Conservation (phyloP, 2,329 filamentous ascomycete genomes). For the Helminthosporium solani region DNA sequence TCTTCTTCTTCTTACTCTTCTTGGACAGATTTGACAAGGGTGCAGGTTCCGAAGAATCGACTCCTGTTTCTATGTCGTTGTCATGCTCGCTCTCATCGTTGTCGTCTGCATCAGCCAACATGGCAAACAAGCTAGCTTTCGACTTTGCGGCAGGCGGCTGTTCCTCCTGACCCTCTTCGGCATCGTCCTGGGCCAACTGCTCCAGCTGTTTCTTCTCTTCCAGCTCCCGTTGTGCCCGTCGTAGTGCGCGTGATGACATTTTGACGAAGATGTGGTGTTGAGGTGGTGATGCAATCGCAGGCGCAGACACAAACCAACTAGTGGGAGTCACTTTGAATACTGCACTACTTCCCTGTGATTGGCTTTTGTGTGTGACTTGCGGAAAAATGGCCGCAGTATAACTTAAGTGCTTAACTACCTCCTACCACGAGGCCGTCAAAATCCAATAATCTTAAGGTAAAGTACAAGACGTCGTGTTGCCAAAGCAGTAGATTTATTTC, state of each 20-base stretch:
- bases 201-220: slow-evolving; percentile 56
- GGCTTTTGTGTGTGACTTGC: slow-evolving; percentile 2
- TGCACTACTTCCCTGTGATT: too few species aligned
- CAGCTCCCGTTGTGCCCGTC: slow-evolving; percentile 63
- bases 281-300: too few species aligned
- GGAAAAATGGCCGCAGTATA: too few species aligned
- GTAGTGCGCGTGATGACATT: slow-evolving; percentile 68
- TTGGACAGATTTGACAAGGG: slow-evolving; percentile 20
- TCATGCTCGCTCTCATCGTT: slow-evolving; percentile 41
- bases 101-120: slow-evolving; percentile 46
- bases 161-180: slow-evolving; percentile 39
- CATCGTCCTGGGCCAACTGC: slow-evolving; percentile 35
- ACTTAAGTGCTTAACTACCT: too few species aligned
- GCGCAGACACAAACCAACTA: too few species aligned
- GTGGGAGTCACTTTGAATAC: too few species aligned
- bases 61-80: slow-evolving; percentile 35
- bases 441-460: too few species aligned
- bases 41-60: slow-evolving; percentile 27
- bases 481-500: too few species aligned
- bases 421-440: too few species aligned
- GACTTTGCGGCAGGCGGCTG: slow-evolving; percentile 16
- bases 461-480: too few species aligned
- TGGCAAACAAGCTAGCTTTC: slow-evolving; percentile 49
- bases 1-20: slow-evolving; percentile 59
- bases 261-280: slow-evolving; percentile 11